Conservation (phyloP, 352 stramenopile genomes). For the Globisporangium alternatum region DNA sequence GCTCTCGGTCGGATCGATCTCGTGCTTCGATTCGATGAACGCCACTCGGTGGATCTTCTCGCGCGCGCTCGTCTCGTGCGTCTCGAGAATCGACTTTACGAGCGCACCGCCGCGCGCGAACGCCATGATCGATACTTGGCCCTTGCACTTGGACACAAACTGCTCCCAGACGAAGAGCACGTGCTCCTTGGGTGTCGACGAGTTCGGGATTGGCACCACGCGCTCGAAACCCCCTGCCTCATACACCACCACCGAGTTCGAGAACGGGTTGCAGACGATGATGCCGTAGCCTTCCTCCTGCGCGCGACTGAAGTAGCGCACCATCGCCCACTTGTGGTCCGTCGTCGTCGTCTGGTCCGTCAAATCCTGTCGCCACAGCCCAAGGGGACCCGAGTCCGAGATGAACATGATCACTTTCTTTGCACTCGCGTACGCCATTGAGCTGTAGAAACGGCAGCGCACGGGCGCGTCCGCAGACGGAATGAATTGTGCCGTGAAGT, state of each 20-base stretch:
- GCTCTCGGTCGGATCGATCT: constrained; percentile 79
- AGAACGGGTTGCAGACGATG: constrained; percentile 86
- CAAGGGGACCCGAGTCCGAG: constrained; percentile 80
- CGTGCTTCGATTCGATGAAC: constrained; percentile 87
- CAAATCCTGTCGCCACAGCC: constrained; percentile 80
- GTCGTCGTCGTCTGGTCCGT: constrained; percentile 49
- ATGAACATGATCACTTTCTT: constrained; percentile 87
- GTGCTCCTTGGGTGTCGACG: constrained; percentile 79
- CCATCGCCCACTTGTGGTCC: constrained; percentile 89
- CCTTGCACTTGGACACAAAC: constrained; percentile 77
- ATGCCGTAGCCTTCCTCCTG: constrained; percentile 86
- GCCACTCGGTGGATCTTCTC: constrained; percentile 81
- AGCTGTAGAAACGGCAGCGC: constrained; percentile 84
- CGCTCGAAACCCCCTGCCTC: constrained; percentile 86
- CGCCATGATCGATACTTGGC: constrained; percentile 82
- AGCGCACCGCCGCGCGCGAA: constrained; percentile 78
- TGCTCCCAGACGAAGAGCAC: constrained; percentile 87
- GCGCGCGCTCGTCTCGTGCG: constrained; percentile 64
- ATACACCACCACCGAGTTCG: constrained; percentile 86
- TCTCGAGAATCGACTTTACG: constrained; percentile 83
- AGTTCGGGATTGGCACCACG: constrained; percentile 83
- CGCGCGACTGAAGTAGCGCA: constrained; percentile 76
- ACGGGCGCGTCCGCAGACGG: constrained; percentile 84
- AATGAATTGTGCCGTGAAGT: constrained; percentile 85
- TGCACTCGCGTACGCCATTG: constrained; percentile 84